phyloP scores from a whole-genome alignment of 2,329 filamentous ascomycete genomes.

The Pseudogymnoascus verrucosus region DNA sequence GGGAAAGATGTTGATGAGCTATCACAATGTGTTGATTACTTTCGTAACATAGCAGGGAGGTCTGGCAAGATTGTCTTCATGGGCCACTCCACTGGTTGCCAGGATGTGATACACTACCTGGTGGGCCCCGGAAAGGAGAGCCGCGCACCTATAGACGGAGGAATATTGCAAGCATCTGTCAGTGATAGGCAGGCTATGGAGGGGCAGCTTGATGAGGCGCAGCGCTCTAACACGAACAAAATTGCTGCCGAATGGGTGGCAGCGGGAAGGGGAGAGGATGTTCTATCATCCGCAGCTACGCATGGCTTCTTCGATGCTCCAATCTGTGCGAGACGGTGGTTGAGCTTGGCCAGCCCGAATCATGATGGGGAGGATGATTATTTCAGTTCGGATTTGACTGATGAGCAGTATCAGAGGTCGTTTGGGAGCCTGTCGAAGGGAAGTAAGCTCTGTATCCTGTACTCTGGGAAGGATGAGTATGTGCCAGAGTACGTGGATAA shows the following conservation, averaged over 20 bases:
- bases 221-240: slow-evolving; percentile 27
- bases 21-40: slow-evolving; percentile 40
- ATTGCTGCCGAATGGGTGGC: slow-evolving; percentile 36
- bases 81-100: slow-evolving; percentile 63
- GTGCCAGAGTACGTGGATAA: slow-evolving; percentile 41
- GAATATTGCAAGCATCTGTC: slow-evolving; percentile 58
- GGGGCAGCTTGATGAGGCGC: slow-evolving; percentile 30
- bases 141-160: slow-evolving; percentile 41
- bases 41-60: slow-evolving; percentile 31
- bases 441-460: slow-evolving; percentile 41
- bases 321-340: slow-evolving; percentile 48
- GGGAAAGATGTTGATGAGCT: slow-evolving; percentile 41
- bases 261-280: slow-evolving; percentile 35
- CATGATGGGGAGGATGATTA: slow-evolving; percentile 56
- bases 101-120: slow-evolving; percentile 60
- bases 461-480: slow-evolving; percentile 43
- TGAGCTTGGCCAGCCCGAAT: slow-evolving; percentile 48
- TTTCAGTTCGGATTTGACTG: slow-evolving; percentile 55
- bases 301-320: slow-evolving; percentile 32
- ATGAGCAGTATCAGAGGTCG: slow-evolving; percentile 41
- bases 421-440: slow-evolving; percentile 45
- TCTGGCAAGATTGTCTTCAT: slow-evolving; percentile 53
- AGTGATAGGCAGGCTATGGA: slow-evolving; percentile 52
- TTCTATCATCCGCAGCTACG: slow-evolving; percentile 31
- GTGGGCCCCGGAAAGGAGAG: slow-evolving; percentile 21